Evolutionary conservation across 73 alveolate genomes (phyloP), one percentile per base, ranked within the genome.

Genomic region (Symbiodinium pilosum): DNA sequence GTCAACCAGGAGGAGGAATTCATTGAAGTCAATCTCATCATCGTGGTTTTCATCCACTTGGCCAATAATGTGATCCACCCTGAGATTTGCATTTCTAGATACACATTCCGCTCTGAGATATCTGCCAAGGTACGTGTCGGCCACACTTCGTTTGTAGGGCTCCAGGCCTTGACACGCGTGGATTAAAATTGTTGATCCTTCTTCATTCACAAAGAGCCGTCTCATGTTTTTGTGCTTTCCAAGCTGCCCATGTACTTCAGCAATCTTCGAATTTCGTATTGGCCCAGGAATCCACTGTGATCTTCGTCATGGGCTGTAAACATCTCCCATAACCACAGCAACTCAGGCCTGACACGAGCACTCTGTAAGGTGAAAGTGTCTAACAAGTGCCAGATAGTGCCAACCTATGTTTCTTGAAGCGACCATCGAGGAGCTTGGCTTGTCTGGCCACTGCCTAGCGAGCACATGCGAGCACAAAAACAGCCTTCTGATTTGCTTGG

Each of bases 291-390:
- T 34, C 96, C 96, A 16, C 64, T 16, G 75, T 91, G 96, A 64
- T 91, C 96, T 38, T 91, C 96, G 26, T 91, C 96, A 56, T 91
- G 96, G 47, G 87, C 51, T 40, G 43, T 68, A 83, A 91, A 91
- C 96, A 91, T 91, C 88, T 91, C 96, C 52, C 44, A 91, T 51
- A 91, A 68, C 96, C 96, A 91, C n/a, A 91, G 96, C 77, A 91
- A 77, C 64, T 91, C 96, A 16, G 77, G 96, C 87, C 96, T 91
- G 39, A 5, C 40, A 64, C 9, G 75, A 47, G 59, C 26, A 47
- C 59, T 9, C 21, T 47, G 59, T 47, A 47, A 47, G 59, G 14
- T 6, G 59, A 14, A 14, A 47, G 59, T 47, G 59, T 21, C 75
- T 16, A 16, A 7, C 32, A 20, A 18, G 75, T 56, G 38, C 21